A percentile compares a stretch with the other conserved stretches of the same genome.
Evolutionary conservation across 495 filamentous ascomycete genomes (phyloP).

Genomic region (Pseudotulostoma volvatum): DNA sequence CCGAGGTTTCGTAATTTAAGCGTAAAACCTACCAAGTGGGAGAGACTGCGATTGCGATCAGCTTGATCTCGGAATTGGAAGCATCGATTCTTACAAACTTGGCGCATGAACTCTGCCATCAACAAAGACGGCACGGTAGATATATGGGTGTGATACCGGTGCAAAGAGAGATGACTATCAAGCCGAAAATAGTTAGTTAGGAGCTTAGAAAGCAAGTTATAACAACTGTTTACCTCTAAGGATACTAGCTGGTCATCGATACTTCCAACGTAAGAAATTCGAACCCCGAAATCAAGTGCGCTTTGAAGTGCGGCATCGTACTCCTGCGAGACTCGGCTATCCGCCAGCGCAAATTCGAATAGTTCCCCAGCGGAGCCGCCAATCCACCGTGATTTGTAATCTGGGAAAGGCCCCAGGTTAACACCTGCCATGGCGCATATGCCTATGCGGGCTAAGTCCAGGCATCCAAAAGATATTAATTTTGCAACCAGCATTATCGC

Average conservation of each 20-base stretch:
- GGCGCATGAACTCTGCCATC: conserved; percentile 86
- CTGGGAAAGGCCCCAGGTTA: conserved; percentile 76
- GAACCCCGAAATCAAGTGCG: conserved; percentile 58
- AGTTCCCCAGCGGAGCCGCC: conserved; percentile 81
- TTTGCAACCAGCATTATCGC: conserved; percentile 87
- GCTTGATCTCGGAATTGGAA: too few species aligned
- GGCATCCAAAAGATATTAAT: conserved; percentile 62
- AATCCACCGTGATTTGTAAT: conserved; percentile 70
- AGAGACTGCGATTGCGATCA: conserved; percentile 49
- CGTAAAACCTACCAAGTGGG: conserved; percentile 81
- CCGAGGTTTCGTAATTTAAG: conserved; percentile 88
- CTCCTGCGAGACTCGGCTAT: conserved; percentile 64
- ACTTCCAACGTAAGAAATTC: conserved; percentile 73
- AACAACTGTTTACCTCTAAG: conserved; percentile 48
- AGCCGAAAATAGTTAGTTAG: conserved; percentile 7
- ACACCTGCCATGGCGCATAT: conserved; percentile 92
- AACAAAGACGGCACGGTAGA: conserved; percentile 85
- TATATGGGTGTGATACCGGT: conserved; percentile 71
- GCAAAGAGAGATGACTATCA: conserved; percentile 68
- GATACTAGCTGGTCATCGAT: conserved; percentile 96
- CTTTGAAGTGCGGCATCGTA: conserved; percentile 60
- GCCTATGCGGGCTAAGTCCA: conserved; percentile 53
- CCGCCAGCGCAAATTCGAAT: conserved; percentile 72
- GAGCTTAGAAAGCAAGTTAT: not conserved
- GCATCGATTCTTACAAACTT: conserved; percentile 49